phyloP scores from a whole-genome alignment of 768 basidiomycete genomes.

The Kwoniella sp. region DNA sequence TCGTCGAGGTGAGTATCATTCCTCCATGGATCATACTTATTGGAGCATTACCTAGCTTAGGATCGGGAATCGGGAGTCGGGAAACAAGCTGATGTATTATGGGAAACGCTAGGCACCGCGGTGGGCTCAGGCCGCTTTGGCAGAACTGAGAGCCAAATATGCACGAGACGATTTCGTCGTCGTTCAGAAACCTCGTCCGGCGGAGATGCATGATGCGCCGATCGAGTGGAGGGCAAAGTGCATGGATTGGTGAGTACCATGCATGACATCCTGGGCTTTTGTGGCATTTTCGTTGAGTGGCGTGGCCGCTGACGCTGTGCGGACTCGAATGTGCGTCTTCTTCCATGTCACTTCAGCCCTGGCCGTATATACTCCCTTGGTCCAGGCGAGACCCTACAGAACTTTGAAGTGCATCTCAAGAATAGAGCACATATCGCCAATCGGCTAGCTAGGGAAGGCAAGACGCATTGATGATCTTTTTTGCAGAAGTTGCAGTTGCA shows the following conservation, averaged over 20 bases:
- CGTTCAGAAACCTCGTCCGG: conserved; percentile 63
- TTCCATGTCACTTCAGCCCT: conserved; percentile 28
- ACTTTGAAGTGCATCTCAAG: conserved; percentile 86
- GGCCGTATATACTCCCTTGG: conserved; percentile 84
- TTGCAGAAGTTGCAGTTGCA: no score
- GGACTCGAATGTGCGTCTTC: background rate
- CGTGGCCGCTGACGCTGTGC: no score
- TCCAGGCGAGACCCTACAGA: conserved; percentile 77
- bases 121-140: conserved; percentile 73
- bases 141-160: conserved; percentile 69
- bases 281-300: no score
- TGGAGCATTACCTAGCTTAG: no score
- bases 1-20: conserved; percentile 11
- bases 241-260: conserved; percentile 78
- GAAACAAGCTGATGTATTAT: no score
- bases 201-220: conserved; percentile 60
- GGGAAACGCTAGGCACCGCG: conserved; percentile 69
- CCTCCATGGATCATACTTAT: background rate
- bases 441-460: conserved; percentile 24
- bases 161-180: conserved; percentile 82
- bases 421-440: conserved; percentile 55
- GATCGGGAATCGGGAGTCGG: no score
- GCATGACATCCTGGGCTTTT: no score
- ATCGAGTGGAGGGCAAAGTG: conserved; percentile 93
- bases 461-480: conserved; percentile 5